Conservation (phyloP, 2,329 filamentous ascomycete genomes). For the Drechslerella coelobrocha region DNA sequence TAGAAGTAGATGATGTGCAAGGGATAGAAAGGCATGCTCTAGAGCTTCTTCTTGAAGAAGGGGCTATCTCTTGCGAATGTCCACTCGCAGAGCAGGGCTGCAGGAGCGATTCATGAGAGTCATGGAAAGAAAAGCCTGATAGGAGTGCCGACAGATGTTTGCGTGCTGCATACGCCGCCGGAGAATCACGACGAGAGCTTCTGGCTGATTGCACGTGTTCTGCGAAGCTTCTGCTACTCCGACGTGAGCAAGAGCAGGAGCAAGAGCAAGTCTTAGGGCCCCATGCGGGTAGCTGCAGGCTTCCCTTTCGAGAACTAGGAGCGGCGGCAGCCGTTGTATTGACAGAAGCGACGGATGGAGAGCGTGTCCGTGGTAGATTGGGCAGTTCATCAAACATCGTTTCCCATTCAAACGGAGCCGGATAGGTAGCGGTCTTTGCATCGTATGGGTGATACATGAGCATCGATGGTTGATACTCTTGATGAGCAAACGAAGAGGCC, state of each 20-base stretch:
- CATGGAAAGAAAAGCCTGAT: slow-evolving; percentile 24
- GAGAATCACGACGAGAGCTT: slow-evolving; percentile 17
- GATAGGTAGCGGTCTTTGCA: slow-evolving; percentile 15
- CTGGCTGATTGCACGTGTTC: not conserved
- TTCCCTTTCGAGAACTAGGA: slow-evolving; percentile 21
- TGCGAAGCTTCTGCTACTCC: slow-evolving; percentile 8
- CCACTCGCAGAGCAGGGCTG: slow-evolving; percentile 1
- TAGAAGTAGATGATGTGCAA: slow-evolving; percentile 19
- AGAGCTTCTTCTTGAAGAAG: slow-evolving; percentile 23
- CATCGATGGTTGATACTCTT: slow-evolving; percentile 29
- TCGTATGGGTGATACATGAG: slow-evolving; percentile 38
- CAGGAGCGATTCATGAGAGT: slow-evolving; percentile 19
- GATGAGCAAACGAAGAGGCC: slow-evolving; percentile 32
- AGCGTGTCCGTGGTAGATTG: slow-evolving; percentile 9
- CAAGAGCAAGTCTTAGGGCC: not conserved
- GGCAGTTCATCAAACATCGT: slow-evolving; percentile 40
- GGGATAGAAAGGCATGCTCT: slow-evolving; percentile 19
- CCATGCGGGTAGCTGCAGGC: slow-evolving; percentile 1
- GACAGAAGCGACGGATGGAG: slow-evolving; percentile 22
- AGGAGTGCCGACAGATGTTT: slow-evolving; percentile 14
- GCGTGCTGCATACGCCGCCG: slow-evolving; percentile 7
- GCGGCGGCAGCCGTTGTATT: slow-evolving; percentile 29
- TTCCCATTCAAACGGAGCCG: slow-evolving; percentile 33
- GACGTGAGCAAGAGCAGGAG: slow-evolving; percentile 16
- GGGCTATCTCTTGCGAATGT: slow-evolving; percentile 23